Conservation (phyloP, 371 early-diverging fungal species). For the Nosema granulosis region DNA sequence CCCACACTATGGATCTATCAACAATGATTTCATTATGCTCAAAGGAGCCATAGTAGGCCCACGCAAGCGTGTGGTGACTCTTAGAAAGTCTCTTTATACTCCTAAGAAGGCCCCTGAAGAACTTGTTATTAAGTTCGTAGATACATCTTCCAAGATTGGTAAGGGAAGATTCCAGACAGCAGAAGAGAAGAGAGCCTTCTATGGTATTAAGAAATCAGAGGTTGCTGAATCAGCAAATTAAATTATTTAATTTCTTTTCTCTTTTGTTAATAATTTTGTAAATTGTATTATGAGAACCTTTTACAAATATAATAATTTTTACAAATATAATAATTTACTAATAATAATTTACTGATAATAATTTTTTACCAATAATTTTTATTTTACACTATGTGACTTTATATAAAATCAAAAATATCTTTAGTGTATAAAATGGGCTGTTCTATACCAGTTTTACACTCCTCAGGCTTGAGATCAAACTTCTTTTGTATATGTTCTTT, state of each 20-base stretch:
- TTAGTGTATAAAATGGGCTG: conserved; percentile 18
- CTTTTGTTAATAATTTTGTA: neutral
- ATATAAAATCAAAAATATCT: neutral
- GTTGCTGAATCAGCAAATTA: conserved; percentile 59
- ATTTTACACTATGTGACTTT: too few species aligned
- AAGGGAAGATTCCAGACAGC: conserved; percentile 99
- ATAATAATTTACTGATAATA: too few species aligned
- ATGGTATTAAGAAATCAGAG: conserved; percentile 70
- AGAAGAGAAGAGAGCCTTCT: conserved; percentile 90
- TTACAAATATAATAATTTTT: too few species aligned
- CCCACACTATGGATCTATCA: conserved; percentile 95
- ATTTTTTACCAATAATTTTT: too few species aligned
- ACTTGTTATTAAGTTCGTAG: conserved; percentile 89
- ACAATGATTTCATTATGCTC: conserved; percentile 94
- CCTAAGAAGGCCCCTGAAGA: conserved; percentile 88
- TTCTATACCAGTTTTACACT: neutral
- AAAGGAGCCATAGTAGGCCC: conserved; percentile 95
- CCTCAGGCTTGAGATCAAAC: neutral
- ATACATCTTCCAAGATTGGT: conserved; percentile 98
- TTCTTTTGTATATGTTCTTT: conserved; percentile 10
- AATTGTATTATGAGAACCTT: too few species aligned
- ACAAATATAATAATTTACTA: too few species aligned
- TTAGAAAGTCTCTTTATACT: conserved; percentile 95
- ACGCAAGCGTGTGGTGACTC: conserved; percentile 90
- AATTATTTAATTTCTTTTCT: conserved; percentile 51